Evolutionary conservation across 148 eudicot genomes (phyloP), one percentile per base, ranked within the genome.

Genomic region (Rheum nobile): DNA sequence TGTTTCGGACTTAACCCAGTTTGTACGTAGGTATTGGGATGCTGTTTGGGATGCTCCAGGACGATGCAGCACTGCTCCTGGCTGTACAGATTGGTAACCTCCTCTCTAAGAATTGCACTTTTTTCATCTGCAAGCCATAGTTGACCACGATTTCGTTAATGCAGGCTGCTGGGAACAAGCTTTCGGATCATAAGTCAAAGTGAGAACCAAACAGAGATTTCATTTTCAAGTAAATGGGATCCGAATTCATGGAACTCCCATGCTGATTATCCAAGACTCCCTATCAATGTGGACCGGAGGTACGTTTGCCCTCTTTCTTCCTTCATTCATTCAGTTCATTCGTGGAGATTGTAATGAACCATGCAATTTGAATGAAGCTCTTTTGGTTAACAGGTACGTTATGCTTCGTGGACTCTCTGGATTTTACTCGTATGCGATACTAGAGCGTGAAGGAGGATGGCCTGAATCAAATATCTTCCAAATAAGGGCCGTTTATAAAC

Each of bases 401-500:
- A 50, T 87, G 87, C 77, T 85, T 24, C 80, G 79, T 1, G 88
- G 82, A 9, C 70, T 77, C 39, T 77, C 88, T 0, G 91, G 91
- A 31, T 85, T 83, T 76, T 84, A 88, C 52, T 76, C 88, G 0
- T 88, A 88, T 48, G 74, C 80, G 4, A 84, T 76, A 7, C 79
- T 82, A 34, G 88, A 85, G 70, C 88, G 83, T 3, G 68, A 78
- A 32, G 67, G 77, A 9, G 82, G 78, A 21, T 83, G 76, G 81
- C 88, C 86, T 43, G 67, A 52, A 26, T 67, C 75, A 12, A 80
- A 83, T 34, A 44, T 87, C 11, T 54, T 55, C 75, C 83, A 85
- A 76, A 78, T 80, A 22, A 85, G 91, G 75, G 79, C 88, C 52
- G 91, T 84, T 19, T 88, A 79, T 74, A 92, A 92, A 81, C 93